A percentile compares a stretch with the other conserved stretches of the same genome.
These are phyloP conservation scores for Mentha longifolia DNA, from an alignment of 257 asterid genomes.

Conservation along the genomic window DNA sequence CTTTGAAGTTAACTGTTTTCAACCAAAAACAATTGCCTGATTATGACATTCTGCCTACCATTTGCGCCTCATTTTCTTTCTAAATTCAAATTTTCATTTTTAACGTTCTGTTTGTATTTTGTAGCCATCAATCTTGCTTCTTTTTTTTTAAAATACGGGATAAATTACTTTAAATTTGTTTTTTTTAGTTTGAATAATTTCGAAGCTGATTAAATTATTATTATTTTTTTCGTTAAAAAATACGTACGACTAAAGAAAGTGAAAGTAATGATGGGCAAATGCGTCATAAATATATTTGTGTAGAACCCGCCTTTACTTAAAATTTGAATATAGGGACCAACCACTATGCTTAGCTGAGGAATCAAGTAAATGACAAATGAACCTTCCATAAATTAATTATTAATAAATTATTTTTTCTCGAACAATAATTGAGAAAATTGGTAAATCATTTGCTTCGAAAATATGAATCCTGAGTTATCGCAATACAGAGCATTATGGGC, in stretches of 20 bases:
- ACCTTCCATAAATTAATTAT: constrained; percentile 18
- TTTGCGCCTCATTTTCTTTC: constrained; percentile 12
- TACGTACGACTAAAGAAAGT: too few relatives aligned
- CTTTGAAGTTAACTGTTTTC: constrained; percentile 54
- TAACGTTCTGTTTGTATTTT: background rate
- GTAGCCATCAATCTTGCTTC: background rate
- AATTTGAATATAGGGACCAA: constrained; percentile 23
- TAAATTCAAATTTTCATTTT: constrained; percentile 16
- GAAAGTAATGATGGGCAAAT: background rate
- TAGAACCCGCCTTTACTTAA: constrained; percentile 9
- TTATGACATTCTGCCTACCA: constrained; percentile 52
- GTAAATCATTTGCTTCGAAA: constrained; percentile 7
- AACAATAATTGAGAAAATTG: constrained; percentile 15
- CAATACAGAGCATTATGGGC: background rate
- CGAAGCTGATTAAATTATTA: background rate
- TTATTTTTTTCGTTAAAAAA: too few relatives aligned
- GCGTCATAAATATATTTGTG: background rate
- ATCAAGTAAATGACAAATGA: constrained; percentile 31
- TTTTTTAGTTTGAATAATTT: background rate
- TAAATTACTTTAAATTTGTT: background rate
- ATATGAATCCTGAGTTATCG: background rate
- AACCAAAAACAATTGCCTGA: constrained; percentile 43
- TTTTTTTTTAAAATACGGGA: background rate
- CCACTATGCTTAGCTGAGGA: constrained; percentile 9
- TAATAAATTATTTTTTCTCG: background rate